Base-by-base conservation (phyloP, 169 alveolate species). In the Plasmodium inui region DNA sequence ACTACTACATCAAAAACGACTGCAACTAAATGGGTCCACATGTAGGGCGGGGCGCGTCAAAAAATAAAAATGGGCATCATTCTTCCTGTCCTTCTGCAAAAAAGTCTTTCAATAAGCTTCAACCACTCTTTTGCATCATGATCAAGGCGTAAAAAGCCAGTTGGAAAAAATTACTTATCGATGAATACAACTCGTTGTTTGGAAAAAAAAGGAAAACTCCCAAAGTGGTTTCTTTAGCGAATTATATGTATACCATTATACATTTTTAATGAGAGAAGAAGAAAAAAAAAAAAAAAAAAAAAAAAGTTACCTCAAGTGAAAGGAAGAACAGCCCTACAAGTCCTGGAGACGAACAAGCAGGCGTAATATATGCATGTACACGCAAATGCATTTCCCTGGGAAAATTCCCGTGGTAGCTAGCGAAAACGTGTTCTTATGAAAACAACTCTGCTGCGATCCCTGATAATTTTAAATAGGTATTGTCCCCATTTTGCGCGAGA, bases 391-490 rank as follows among this genome's bases (percentile, higher is more conserved):
- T 44, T 81, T 81, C 10, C 28, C 5, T 53, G 88, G 12, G 12
- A 50, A 3, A 50, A 67, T 22, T 67, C 34, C 76, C 76, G 61
- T 7, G n/a, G 22, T 10, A 84, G 67, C 22, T 22, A 39, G 44
- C 44, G 30, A 70, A 41, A 26, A 73, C 84, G 37, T 67, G 39
- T 9, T 26, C 41, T n/a, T 34, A 84, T 84, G 92, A 84, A 19
- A 70, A 84, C 67, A 57, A 71, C 32, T 55, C 32, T 84, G 34
- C 26, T 44, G 10, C 17, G 71, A 72, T 39, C 72, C 74, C 3
- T 84, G 76, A 57, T 84, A 71, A 71, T 71, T 84, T 84, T 84
- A 84, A 84, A 84, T 22, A 84, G 83, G 92, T 71, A 84, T 84
- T 30, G 22, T 12, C 9, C 9, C 26, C 30, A 44, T 72, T 7